Evolutionary conservation across 345 rosid species (phyloP).

Genomic region (Erysimum cheiranthoides): DNA sequence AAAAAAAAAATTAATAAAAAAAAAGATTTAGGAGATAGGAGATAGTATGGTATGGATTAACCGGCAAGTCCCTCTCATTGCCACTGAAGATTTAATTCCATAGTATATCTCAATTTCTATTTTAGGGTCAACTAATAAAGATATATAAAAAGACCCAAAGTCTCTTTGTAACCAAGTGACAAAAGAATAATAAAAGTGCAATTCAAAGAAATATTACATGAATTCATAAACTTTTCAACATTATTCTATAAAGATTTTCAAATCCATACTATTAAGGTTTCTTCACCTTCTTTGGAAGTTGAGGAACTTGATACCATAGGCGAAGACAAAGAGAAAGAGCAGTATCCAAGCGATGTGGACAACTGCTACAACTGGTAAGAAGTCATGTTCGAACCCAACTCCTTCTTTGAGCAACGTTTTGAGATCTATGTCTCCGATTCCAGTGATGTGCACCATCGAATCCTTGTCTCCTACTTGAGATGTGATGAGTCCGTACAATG

Average conservation of each 20-base stretch:
- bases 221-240: neutral
- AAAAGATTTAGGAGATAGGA: too few species aligned
- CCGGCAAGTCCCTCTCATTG: too few species aligned
- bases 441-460: constrained; percentile 47
- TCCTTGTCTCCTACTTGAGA: constrained; percentile 71
- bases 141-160: too few species aligned
- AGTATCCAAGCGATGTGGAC: constrained; percentile 60
- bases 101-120: too few species aligned
- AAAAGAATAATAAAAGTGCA: constrained; percentile 3
- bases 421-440: constrained; percentile 36
- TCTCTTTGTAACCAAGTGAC: constrained; percentile 7
- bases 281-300: constrained; percentile 66
- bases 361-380: constrained; percentile 62
- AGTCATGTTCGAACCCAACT: constrained; percentile 58
- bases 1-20: too few species aligned
- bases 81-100: too few species aligned
- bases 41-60: too few species aligned
- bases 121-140: too few species aligned
- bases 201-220: constrained; percentile 18
- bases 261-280: neutral
- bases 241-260: constrained; percentile 7
- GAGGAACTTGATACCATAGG: constrained; percentile 61
- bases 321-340: constrained; percentile 55
- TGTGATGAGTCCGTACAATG: constrained; percentile 67
- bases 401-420: constrained; percentile 52